These are phyloP conservation scores for Oryza officinalis DNA, from an alignment of 176 grass and related monocot genomes.

Conservation along the genomic window DNA sequence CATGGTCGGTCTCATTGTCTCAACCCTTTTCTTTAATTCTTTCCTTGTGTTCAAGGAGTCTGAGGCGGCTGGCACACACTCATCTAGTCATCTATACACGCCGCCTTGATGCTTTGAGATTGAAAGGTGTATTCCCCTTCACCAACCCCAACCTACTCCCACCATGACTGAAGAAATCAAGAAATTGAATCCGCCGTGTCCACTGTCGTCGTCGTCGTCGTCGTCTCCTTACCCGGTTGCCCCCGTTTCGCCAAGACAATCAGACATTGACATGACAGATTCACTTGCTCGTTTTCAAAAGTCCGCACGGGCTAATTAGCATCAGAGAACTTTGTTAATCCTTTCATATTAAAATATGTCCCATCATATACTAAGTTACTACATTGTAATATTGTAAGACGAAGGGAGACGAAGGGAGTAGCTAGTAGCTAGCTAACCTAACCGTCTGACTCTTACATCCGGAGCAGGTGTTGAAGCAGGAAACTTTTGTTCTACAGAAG, in stretches of 20 bases:
- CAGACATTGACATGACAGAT: background rate
- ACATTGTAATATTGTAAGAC: no score
- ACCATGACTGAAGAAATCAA: background rate
- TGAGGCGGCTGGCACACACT: background rate
- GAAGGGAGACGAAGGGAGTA: no score
- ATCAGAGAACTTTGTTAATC: background rate
- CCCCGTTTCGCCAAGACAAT: background rate
- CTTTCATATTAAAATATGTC: no score
- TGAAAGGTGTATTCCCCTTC: background rate
- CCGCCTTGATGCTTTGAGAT: background rate
- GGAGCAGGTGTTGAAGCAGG: conserved; percentile 3
- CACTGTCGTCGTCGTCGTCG: background rate
- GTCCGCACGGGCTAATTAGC: background rate
- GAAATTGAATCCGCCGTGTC: background rate
- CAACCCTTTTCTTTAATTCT: background rate
- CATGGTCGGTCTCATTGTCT: background rate
- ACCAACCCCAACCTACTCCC: background rate
- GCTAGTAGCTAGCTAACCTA: background rate
- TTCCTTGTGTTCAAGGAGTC: background rate
- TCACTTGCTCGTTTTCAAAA: conserved; percentile 8
- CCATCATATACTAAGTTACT: no score
- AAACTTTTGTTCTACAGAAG: background rate
- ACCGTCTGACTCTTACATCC: background rate
- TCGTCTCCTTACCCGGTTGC: background rate
- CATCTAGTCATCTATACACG: background rate